These are phyloP conservation scores for Psidium guajava DNA, from an alignment of 345 rosid species.

Conservation along the genomic window DNA sequence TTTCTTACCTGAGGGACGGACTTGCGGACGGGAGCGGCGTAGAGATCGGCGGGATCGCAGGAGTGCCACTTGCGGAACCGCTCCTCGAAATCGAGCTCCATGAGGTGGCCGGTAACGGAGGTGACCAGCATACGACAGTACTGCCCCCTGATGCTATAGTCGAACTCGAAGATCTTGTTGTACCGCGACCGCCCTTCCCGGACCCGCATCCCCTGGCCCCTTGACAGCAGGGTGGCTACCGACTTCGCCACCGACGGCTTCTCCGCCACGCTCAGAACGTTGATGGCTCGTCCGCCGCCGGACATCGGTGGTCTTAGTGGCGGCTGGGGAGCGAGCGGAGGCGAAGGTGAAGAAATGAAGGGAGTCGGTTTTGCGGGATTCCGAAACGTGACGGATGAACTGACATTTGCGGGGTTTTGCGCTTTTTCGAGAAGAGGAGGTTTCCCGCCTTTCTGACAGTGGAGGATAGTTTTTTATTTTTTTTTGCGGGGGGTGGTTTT, in stretches of 20 bases:
- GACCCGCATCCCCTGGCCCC: conserved; percentile 47
- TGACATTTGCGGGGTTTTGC: background rate
- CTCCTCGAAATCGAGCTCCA: conserved; percentile 90
- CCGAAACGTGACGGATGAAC: background rate
- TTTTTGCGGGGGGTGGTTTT: too few relatives aligned
- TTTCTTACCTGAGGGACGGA: conserved; percentile 63
- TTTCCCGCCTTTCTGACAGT: background rate
- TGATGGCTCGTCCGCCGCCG: conserved; percentile 31
- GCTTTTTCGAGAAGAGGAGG: background rate
- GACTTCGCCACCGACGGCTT: conserved; percentile 99
- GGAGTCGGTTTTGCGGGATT: background rate
- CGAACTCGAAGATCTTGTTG: conserved; percentile 91
- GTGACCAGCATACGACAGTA: conserved; percentile 86
- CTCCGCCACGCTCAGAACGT: conserved; percentile 88
- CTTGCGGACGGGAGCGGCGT: conserved; percentile 68
- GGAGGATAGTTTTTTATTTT: too few relatives aligned
- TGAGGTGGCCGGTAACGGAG: conserved; percentile 90
- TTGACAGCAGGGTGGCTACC: conserved; percentile 61
- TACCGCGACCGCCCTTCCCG: conserved; percentile 92
- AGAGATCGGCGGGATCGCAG: conserved; percentile 87
- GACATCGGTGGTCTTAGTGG: background rate
- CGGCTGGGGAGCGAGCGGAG: background rate
- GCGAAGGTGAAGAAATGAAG: background rate
- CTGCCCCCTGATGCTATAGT: conserved; percentile 66
- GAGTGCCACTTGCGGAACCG: conserved; percentile 95